Base-by-base conservation (phyloP, 2,329 filamentous ascomycete species). In the Coleophoma crateriformis region DNA sequence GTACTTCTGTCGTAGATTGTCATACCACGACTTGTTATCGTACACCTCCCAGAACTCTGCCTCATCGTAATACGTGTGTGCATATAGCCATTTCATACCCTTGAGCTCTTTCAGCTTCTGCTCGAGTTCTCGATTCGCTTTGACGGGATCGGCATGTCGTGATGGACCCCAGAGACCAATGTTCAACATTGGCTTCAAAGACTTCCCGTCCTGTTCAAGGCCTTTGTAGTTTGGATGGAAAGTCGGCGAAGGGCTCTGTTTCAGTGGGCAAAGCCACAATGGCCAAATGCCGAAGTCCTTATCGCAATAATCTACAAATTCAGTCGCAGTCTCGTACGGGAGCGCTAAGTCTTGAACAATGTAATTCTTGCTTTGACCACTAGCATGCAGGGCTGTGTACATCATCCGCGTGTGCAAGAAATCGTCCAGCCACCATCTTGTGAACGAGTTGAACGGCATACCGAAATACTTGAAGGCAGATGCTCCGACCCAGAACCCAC, bases 61-160 rank as follows among this genome's bases (percentile, higher is more conserved):
- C 61, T 87, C 78, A n/a, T 78, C 76, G 66, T 94, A 94, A 70
- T 90, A 95, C 0, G 88, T 86, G 61, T 92, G 87, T 3, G 89
- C 88, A 67, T 95, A 95, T 12, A 95, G 72, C 86, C 88, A 94
- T 71, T 95, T 95, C 72, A 87, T 81, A 2, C 89, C 90, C 43
- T 84, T 83, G 1, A 94, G 76, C 55, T 81, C 75, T 44, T 73
- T 72, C 4, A 91, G 78, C 62, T 86, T 85, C 17, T 72, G 69
- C 69, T 95, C 90, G 17, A 95, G 74, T 40, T 75, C 75, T 33
- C 85, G 78, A 67, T 95, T 95, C 58, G 81, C 79, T 37, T 68
- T 64, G 2, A 91, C 73, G 60, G 91, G 91, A n/a, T 75, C 73
- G 1, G 68, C 66, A 48, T 68, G 60, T 45, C 77, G 64, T 2